phyloP scores from a whole-genome alignment of 495 filamentous ascomycete species.

The Extremus antarcticus region DNA sequence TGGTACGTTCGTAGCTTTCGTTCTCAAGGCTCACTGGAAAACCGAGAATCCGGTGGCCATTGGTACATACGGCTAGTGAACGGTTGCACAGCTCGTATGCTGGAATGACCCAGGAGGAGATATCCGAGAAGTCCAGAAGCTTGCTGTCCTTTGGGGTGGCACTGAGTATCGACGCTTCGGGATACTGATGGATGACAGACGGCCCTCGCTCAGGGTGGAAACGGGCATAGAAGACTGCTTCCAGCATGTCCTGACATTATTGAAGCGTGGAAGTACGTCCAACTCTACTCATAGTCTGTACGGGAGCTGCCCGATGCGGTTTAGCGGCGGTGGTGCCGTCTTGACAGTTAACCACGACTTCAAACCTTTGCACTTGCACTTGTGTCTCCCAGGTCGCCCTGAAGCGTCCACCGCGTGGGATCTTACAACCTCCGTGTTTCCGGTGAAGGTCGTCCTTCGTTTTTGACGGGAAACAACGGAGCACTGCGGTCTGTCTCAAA shows the following conservation, averaged over 20 bases:
- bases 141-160: slow-evolving; percentile 25
- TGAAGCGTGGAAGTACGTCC: no score
- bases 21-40: slow-evolving; percentile 74
- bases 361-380: no score
- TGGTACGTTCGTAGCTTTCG: slow-evolving; percentile 61
- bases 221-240: slow-evolving; percentile 88
- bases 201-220: slow-evolving; percentile 89
- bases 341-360: no score
- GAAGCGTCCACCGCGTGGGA: no score
- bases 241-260: slow-evolving; percentile 54
- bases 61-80: slow-evolving; percentile 67
- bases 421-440: no score
- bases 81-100: slow-evolving; percentile 83
- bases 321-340: no score
- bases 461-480: no score
- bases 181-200: slow-evolving; percentile 62
- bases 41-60: slow-evolving; percentile 70
- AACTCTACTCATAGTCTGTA: no score
- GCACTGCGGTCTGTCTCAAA: no score
- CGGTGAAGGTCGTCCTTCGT: no score
- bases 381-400: no score
- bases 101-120: slow-evolving; percentile 86
- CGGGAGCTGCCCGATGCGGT: no score
- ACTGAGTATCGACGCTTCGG: slow-evolving; percentile 58
- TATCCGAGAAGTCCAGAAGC: slow-evolving; percentile 69